phyloP scores from a whole-genome alignment of 768 basidiomycete genomes.

The Coprinellus aureogranulatus region DNA sequence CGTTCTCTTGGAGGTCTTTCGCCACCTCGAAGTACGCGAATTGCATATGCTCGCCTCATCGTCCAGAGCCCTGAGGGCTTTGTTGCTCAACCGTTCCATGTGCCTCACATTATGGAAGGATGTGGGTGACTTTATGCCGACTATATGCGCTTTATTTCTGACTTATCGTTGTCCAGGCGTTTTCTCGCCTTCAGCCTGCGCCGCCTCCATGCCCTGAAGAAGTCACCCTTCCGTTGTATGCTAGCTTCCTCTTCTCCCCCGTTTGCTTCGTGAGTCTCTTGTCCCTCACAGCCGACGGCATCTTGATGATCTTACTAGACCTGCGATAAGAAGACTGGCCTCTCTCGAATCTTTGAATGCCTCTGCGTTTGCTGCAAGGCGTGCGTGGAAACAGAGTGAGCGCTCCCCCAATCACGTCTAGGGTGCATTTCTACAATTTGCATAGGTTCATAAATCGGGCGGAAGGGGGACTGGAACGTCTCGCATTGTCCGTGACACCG shows the following conservation, averaged over 20 bases:
- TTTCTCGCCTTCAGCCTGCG: constrained; percentile 16
- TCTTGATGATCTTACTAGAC: not conserved
- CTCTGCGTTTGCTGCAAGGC: too few species aligned
- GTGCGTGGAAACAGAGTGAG: too few species aligned
- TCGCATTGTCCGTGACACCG: too few species aligned
- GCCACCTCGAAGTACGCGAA: constrained; percentile 36
- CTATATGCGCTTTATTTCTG: not conserved
- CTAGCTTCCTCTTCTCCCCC: constrained; percentile 31
- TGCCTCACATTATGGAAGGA: constrained; percentile 30
- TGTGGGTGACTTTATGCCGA: constrained; percentile 16
- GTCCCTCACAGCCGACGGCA: not conserved
- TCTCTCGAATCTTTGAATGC: too few species aligned
- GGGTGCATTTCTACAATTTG: too few species aligned
- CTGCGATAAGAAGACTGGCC: not conserved
- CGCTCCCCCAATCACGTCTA: too few species aligned
- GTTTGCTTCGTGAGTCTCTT: constrained; percentile 3
- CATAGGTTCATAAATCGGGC: too few species aligned
- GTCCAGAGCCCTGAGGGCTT: constrained; percentile 30
- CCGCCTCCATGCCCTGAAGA: constrained; percentile 27
- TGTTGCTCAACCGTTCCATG: constrained; percentile 26
- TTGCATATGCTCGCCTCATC: constrained; percentile 38
- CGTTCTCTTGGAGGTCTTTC: constrained; percentile 37
- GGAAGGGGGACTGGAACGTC: too few species aligned
- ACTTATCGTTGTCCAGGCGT: constrained; percentile 15
- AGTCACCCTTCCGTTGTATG: constrained; percentile 30